phyloP scores from a whole-genome alignment of 78 protist species.

The Guillardia theta region DNA sequence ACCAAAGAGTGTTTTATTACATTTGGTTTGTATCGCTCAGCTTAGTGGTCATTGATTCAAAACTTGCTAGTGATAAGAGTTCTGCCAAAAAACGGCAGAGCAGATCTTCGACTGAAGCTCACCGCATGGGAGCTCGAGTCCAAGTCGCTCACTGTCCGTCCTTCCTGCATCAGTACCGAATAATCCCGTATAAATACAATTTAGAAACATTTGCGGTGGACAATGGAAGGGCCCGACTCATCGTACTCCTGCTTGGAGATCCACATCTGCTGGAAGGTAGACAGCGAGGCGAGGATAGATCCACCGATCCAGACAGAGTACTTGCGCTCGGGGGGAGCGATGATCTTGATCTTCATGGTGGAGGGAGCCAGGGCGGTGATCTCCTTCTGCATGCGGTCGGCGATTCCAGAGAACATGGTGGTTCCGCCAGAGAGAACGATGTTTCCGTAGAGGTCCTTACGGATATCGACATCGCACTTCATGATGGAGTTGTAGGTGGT shows the following conservation, averaged over 20 bases:
- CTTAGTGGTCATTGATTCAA: no score
- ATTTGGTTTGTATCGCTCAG: no score
- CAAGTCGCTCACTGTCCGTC: no score
- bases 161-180: no score
- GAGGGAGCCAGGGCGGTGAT: conserved; percentile 64
- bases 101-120: no score
- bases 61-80: no score
- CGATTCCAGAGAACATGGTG: conserved; percentile 90
- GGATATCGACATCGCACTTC: conserved; percentile 89
- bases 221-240: conserved; percentile 80
- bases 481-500: conserved; percentile 71
- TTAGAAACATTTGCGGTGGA: conserved; percentile 73
- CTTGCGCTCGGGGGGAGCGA: conserved; percentile 81
- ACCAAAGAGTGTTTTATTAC: no score
- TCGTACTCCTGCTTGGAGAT: conserved; percentile 82
- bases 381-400: conserved; percentile 70
- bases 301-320: conserved; percentile 90
- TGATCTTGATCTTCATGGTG: conserved; percentile 66
- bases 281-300: conserved; percentile 80
- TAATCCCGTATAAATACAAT: no score
- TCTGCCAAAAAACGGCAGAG: no score
- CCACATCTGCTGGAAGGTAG: conserved; percentile 86
- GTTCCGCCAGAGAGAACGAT: conserved; percentile 93
- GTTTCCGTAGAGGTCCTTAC: conserved; percentile 88
- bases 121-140: no score